These are phyloP conservation scores for Dactylonectria macrodidyma DNA, from an alignment of 2,329 filamentous ascomycete genomes.

Conservation along the genomic window DNA sequence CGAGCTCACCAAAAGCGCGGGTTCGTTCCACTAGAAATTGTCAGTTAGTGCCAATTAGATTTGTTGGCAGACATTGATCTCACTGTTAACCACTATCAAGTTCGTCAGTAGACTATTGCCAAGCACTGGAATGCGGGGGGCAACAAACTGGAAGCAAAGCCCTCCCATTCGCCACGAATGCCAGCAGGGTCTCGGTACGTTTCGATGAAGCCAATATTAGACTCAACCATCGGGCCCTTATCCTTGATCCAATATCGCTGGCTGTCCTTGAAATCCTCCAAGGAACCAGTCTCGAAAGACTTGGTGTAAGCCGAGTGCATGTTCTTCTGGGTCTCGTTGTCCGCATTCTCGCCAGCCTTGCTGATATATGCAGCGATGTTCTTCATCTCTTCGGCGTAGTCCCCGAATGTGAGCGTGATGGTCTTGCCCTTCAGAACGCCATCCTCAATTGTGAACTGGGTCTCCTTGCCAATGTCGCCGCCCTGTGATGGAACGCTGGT, in stretches of 20 bases:
- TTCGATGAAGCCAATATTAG: constrained; percentile 88
- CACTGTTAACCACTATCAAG: constrained; percentile 76
- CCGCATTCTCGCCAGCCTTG: constrained; percentile 77
- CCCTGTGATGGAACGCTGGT: constrained; percentile 72
- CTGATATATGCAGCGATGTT: constrained; percentile 77
- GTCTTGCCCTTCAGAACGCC: constrained; percentile 76
- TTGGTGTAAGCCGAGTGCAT: constrained; percentile 83
- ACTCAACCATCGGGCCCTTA: constrained; percentile 84
- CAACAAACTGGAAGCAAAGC: constrained; percentile 76
- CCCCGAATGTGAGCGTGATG: constrained; percentile 81
- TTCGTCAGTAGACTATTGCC: constrained; percentile 37
- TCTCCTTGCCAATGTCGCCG: constrained; percentile 78
- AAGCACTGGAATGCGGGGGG: neutral
- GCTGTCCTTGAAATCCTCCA: constrained; percentile 84
- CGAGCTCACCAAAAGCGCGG: constrained; percentile 87
- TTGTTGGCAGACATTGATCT: constrained; percentile 21
- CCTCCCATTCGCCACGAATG: constrained; percentile 87
- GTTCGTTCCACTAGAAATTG: constrained; percentile 79
- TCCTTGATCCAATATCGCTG: constrained; percentile 88
- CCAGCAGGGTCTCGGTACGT: constrained; percentile 88
- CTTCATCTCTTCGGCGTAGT: constrained; percentile 80
- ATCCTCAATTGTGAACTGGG: constrained; percentile 71
- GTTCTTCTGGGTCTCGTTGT: constrained; percentile 80
- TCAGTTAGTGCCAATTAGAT: constrained; percentile 11
- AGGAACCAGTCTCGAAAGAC: constrained; percentile 81